phyloP scores from a whole-genome alignment of 192 early-diverging fungal genomes.

The Cetraspora pellucida region DNA sequence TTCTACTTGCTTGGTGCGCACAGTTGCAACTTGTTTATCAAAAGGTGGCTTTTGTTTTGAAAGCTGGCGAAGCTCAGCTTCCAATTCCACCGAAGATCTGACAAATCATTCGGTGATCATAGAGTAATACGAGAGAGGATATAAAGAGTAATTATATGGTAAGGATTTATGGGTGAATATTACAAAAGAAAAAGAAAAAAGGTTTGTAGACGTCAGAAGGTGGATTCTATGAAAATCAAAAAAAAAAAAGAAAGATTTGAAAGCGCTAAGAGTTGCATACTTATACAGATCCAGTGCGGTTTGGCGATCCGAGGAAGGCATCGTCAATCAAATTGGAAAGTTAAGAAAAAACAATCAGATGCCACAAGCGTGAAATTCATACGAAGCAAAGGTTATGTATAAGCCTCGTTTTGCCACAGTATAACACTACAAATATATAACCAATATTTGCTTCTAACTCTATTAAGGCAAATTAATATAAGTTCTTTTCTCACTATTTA shows the following conservation, averaged over 20 bases:
- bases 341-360: neutral
- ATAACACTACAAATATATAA: neutral
- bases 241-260: neutral
- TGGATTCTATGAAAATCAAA: too few relatives aligned
- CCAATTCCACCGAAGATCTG: constrained; percentile 34
- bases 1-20: constrained; percentile 25
- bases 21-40: constrained; percentile 30
- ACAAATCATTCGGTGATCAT: too few relatives aligned
- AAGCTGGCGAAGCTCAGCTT: constrained; percentile 22
- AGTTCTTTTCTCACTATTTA: too few relatives aligned
- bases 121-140: neutral
- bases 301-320: constrained; percentile 27
- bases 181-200: neutral
- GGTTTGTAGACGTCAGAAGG: neutral
- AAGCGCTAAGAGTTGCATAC: constrained; percentile 13
- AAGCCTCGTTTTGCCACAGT: constrained; percentile 17
- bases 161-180: neutral
- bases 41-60: constrained; percentile 26
- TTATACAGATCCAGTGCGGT: constrained; percentile 30
- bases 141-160: neutral
- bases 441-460: too few relatives aligned
- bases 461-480: too few relatives aligned
- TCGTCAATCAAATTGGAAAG: constrained; percentile 18
- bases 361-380: constrained; percentile 13
- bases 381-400: neutral